A percentile compares a stretch with the other conserved stretches of the same genome.
phyloP scores from a whole-genome alignment of 306 rosid genomes.

The Castanea mollissima region DNA sequence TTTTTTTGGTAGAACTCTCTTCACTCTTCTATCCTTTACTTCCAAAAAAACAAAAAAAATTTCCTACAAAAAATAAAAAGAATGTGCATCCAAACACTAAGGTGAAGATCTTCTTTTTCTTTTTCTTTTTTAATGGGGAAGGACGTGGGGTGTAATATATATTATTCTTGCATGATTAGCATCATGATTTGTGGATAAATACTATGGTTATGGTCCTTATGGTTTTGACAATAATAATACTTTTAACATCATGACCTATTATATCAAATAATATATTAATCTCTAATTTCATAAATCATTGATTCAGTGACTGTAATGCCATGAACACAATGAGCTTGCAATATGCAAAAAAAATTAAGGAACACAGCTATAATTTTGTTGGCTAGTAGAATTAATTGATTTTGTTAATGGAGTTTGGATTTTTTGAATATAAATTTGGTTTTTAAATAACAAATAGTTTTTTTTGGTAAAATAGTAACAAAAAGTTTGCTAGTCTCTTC shows the following conservation, averaged over 20 bases:
- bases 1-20: constrained; percentile 1
- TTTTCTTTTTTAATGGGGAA: too few species aligned
- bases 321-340: too few species aligned
- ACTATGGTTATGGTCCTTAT: neutral
- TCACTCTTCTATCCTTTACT: neutral
- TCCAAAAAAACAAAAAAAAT: neutral
- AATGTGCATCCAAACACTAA: constrained; percentile 26
- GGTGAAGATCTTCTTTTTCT: too few species aligned
- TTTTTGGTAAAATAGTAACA: too few species aligned
- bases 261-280: neutral
- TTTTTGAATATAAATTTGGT: too few species aligned
- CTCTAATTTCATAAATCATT: neutral
- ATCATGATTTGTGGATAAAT: neutral
- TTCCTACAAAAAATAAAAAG: constrained; percentile 5
- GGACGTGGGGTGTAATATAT: neutral
- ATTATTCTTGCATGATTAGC: constrained; percentile 7
- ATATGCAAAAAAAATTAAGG: too few species aligned
- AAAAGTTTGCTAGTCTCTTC: too few species aligned
- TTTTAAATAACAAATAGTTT: too few species aligned
- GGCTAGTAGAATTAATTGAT: too few species aligned
- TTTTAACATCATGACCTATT: constrained; percentile 5
- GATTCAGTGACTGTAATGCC: neutral
- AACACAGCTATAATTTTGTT: too few species aligned
- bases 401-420: too few species aligned
- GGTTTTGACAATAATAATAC: neutral